Conservation (phyloP, 495 filamentous ascomycete species). For the Neurospora sp. region DNA sequence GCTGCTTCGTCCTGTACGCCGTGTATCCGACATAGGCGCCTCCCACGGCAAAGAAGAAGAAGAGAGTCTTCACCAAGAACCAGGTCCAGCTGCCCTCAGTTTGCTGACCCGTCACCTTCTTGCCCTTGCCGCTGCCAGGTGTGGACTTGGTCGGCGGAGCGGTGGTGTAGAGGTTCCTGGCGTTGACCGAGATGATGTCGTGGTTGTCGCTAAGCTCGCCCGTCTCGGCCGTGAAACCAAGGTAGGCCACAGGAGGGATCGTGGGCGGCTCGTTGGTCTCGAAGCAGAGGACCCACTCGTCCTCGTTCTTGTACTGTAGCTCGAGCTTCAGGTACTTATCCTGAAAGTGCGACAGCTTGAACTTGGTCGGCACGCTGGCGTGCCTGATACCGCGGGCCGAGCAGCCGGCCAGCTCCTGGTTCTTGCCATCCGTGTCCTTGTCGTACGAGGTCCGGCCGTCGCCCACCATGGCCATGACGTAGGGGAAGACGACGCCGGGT, state of each 20-base stretch:
- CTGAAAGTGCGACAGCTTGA: conserved; percentile 89
- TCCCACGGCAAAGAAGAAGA: conserved; percentile 59
- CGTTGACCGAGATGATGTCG: conserved; percentile 83
- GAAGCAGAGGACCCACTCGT: conserved; percentile 87
- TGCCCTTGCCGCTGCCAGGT: conserved; percentile 30
- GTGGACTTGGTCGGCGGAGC: conserved; percentile 34
- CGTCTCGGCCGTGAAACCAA: conserved; percentile 92
- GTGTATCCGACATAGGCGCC: conserved; percentile 81
- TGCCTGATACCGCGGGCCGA: conserved; percentile 86
- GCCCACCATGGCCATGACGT: conserved; percentile 96
- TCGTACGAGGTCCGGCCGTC: conserved; percentile 87
- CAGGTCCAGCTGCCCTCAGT: conserved; percentile 70
- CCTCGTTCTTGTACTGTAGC: conserved; percentile 83
- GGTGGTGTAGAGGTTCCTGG: conserved; percentile 78
- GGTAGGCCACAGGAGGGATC: conserved; percentile 83
- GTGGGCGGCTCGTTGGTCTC: conserved; percentile 59
- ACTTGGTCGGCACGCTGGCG: conserved; percentile 67
- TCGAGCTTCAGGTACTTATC: conserved; percentile 88
- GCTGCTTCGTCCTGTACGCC: conserved; percentile 58
- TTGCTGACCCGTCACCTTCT: conserved; percentile 16
- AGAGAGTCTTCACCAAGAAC: conserved; percentile 79
- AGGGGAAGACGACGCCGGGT: conserved; percentile 89
- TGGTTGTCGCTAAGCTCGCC: conserved; percentile 96
- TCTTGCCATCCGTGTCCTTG: conserved; percentile 90
- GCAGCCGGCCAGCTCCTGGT: conserved; percentile 86